Evolutionary conservation across 176 grass and related monocot genomes (phyloP).

Genomic region (Carex parvula): DNA sequence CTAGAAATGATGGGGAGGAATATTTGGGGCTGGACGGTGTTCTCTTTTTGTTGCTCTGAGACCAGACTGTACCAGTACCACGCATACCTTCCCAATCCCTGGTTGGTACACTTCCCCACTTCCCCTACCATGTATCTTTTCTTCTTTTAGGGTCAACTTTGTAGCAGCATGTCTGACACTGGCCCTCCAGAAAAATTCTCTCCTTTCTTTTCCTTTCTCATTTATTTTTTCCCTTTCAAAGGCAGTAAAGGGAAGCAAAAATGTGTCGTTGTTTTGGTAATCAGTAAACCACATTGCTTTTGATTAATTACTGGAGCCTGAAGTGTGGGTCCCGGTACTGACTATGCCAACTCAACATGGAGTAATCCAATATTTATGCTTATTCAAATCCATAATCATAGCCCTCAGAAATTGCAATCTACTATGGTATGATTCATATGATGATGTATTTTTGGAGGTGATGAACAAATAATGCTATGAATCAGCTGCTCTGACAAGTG

Average conservation of each 20-base stretch:
- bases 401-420: neutral
- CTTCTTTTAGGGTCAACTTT: constrained; percentile 6
- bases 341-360: neutral
- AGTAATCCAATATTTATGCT: too few relatives aligned
- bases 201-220: neutral
- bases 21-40: constrained; percentile 14
- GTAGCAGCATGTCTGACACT: neutral
- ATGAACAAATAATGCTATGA: neutral
- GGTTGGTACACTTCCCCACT: neutral
- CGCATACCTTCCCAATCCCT: neutral
- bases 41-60: constrained; percentile 20
- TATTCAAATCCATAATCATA: too few relatives aligned
- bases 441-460: neutral
- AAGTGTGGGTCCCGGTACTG: neutral
- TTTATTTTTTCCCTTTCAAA: neutral
- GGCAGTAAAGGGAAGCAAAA: neutral
- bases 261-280: neutral
- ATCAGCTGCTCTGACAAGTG: neutral
- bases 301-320: neutral
- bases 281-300: neutral
- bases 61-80: neutral
- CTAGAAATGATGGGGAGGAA: constrained; percentile 5
- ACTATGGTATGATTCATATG: neutral
- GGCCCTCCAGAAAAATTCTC: neutral
- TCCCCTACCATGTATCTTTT: neutral